Evolutionary conservation across 768 basidiomycete species (phyloP), one percentile per base, ranked within the genome.

Genomic region (Nidularia pulvinata): DNA sequence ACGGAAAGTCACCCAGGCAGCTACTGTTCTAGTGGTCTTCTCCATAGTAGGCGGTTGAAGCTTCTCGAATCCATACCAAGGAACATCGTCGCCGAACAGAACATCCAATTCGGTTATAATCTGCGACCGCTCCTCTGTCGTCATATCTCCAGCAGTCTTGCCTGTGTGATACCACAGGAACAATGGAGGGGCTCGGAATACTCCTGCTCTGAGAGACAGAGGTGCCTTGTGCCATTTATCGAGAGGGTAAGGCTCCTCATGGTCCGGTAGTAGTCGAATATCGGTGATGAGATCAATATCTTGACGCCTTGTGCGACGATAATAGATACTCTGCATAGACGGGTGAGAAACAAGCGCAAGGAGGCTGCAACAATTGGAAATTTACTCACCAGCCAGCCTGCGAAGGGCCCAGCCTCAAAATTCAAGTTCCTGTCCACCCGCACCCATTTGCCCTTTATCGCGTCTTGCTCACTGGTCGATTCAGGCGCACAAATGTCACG

Each of bases 51-150:
- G 70, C 0, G 83, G 83, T 30, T 84, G 72, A 2, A 93, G 61
- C 60, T 81, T 85, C 58, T 93, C 83, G 63, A 95, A 98, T 0
- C 94, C 94, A 59, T 86, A 94, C 85, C 91, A 93, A 0, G 93
- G 84, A 6, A 80, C 76, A 50, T 87, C 89, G 52, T 93, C 87
- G 4, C 96, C 96, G 63, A 85, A 97, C 0, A 93, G 69, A 3
- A 98, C 79, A 63, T 98, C 95, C n/a, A 98, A 57, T 67, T 98
- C 95, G 1, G 95, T 98, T 61, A 98, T 83, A 25, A 94, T 71
- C 43, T 86, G 74, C 34, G 75, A 64, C 55, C 78, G 76, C 59
- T 89, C 82, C 39, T 79, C 77, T 7, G 73, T 50, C n/a, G 69
- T 73, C 82, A 91, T 85, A 19, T 86, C 77, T 13, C 71, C 72